Base-by-base conservation (phyloP, 140 eudicot species). In the Ambrosia hybrid region DNA sequence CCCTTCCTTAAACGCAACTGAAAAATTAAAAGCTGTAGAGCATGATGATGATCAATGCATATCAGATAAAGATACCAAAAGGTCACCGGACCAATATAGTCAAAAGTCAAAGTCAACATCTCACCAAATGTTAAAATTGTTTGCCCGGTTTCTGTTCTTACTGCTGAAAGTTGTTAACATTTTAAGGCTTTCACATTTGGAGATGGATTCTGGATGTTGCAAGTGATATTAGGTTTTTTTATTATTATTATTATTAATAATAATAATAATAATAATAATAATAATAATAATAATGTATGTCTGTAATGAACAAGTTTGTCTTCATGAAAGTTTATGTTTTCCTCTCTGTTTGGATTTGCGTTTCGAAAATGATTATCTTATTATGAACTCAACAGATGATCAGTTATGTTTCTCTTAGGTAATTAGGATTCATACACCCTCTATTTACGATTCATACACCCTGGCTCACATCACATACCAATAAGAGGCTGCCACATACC, bases 131-230 rank as follows among this genome's bases (percentile, higher is more conserved):
- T 7, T 43, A 43, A 62, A 55, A 51, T 78, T 30, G 34, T 30
- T 2, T 30, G 26, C 26, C 34, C 34, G 2, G 2, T 30, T 30
- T 30, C 34, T 30, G 2, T 30, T 71, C 73, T 17, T 72, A 30
- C 8, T 57, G 64, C 55, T 49, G 63, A 59, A 68, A 59, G 13
- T 76, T 48, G 26, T 60, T 57, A 30, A 33, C 26, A 10, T 60
- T 57, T 79, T 48, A 70, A 75, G 66, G 33, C 48, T 79, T 43
- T 41, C 56, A 69, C 78, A 66, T 55, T 58, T 79, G 83, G 67
- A 79, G 83, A 73, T 79, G 21, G 43, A 67, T 79, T 73, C 38
- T 79, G 79, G 71, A 77, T 8, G 71, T 69, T 70, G 76, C 46
- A 69, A 68, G 62, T 61, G 52, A 69, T 77, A 56, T 70, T 77